Evolutionary conservation across 129 eudicot species (phyloP).

Genomic region (Apium graveolens): DNA sequence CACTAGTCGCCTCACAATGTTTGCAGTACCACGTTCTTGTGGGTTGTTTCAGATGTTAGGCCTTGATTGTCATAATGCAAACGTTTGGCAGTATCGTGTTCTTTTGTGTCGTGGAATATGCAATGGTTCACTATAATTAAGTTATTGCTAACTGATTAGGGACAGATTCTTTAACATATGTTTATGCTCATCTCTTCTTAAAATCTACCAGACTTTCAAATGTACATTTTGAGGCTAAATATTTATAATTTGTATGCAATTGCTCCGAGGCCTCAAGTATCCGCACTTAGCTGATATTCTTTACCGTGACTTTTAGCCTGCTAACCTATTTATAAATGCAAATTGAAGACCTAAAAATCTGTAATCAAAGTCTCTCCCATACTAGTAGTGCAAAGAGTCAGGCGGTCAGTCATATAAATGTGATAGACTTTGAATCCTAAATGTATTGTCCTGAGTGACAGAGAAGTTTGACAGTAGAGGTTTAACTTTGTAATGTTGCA

Average conservation of each 20-base stretch:
- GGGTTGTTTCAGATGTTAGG: neutral
- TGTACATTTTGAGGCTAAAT: neutral
- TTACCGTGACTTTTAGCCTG: constrained; percentile 40
- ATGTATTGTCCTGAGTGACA: neutral
- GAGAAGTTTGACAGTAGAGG: neutral
- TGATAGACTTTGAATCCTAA: neutral
- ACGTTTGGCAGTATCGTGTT: neutral
- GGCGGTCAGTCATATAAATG: neutral
- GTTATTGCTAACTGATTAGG: neutral
- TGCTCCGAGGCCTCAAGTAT: constrained; percentile 31
- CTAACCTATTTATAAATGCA: constrained; percentile 35
- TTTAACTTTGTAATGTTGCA: neutral
- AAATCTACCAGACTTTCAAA: neutral
- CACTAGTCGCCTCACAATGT: neutral
- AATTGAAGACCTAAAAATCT: constrained; percentile 37
- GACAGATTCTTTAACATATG: neutral
- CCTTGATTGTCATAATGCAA: neutral
- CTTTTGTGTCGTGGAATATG: neutral
- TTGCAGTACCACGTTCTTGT: neutral
- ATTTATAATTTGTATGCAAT: constrained; percentile 10
- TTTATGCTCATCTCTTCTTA: neutral
- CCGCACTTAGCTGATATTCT: constrained; percentile 48
- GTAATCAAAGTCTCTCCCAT: constrained; percentile 41
- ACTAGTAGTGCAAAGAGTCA: constrained; percentile 32
- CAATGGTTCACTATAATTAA: neutral